These are phyloP conservation scores for Phycomyces blakesleeanus DNA, from an alignment of 192 early-diverging fungal species.

Conservation along the genomic window DNA sequence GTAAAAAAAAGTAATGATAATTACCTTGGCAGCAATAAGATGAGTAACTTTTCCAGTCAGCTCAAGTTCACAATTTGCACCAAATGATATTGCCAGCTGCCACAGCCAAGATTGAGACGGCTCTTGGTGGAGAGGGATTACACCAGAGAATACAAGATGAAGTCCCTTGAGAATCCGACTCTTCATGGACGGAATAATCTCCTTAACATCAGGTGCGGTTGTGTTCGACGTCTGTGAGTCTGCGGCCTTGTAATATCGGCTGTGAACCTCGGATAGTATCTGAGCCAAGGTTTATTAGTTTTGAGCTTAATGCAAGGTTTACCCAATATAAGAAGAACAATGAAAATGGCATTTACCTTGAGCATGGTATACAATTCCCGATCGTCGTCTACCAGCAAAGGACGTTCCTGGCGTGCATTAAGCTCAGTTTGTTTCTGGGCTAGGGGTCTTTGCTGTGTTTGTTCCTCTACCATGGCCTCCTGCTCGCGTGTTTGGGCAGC, in stretches of 20 bases:
- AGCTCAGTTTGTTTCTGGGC: conserved; percentile 22
- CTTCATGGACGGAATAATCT: conserved; percentile 62
- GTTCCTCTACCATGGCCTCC: conserved; percentile 16
- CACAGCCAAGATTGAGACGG: conserved; percentile 72
- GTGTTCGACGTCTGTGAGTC: background rate
- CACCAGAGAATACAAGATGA: conserved; percentile 73
- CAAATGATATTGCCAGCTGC: conserved; percentile 76
- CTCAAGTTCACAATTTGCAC: conserved; percentile 69
- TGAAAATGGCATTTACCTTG: too few relatives aligned
- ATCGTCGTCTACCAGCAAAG: conserved; percentile 57
- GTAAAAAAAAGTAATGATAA: background rate
- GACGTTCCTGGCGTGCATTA: conserved; percentile 35
- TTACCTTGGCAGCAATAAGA: conserved; percentile 82
- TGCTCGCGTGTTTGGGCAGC: conserved; percentile 21
- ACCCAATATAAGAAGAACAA: too few relatives aligned
- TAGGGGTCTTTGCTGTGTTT: conserved; percentile 9
- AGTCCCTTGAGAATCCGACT: conserved; percentile 59
- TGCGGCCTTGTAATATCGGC: conserved; percentile 52
- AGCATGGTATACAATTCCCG: conserved; percentile 51
- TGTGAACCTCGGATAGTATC: conserved; percentile 67
- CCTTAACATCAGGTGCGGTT: conserved; percentile 32
- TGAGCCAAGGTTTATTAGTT: conserved; percentile 11
- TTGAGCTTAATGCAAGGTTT: too few relatives aligned
- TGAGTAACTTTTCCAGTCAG: conserved; percentile 72
- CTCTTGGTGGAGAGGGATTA: conserved; percentile 67